These are phyloP conservation scores for Salix koriyanagi DNA, from an alignment of 345 rosid species.

Conservation along the genomic window DNA sequence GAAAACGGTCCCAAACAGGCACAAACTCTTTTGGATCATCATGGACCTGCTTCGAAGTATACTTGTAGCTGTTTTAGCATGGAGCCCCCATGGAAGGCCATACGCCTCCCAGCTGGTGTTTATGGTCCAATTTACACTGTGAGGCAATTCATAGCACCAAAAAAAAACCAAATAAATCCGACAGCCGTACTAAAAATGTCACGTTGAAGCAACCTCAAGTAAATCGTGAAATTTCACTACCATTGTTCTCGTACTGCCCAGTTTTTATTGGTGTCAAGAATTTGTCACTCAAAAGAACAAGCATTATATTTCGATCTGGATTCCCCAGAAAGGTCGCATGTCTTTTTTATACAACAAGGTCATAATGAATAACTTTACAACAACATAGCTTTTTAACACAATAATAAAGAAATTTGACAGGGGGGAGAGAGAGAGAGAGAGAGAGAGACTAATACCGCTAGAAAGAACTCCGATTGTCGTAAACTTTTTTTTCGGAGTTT, in stretches of 20 bases:
- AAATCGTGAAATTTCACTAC: neutral
- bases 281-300: neutral
- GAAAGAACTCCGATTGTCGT: constrained; percentile 63
- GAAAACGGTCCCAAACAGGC: too few species aligned
- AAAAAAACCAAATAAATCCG: neutral
- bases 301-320: constrained; percentile 2
- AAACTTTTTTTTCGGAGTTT: constrained; percentile 54
- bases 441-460: constrained; percentile 22
- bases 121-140: neutral
- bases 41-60: too few species aligned
- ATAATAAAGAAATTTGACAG: neutral
- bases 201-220: too few species aligned
- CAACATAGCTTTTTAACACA: constrained; percentile 19
- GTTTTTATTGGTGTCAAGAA: neutral
- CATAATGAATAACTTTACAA: constrained; percentile 31
- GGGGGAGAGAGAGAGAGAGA: neutral
- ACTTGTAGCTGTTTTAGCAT: too few species aligned
- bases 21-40: too few species aligned
- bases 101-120: neutral
- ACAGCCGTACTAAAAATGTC: neutral
- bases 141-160: neutral
- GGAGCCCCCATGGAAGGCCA: too few species aligned
- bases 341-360: neutral
- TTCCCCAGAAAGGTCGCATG: neutral
- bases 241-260: neutral